Conservation (phyloP, 768 basidiomycete species). For the Lentinus tigrinus region DNA sequence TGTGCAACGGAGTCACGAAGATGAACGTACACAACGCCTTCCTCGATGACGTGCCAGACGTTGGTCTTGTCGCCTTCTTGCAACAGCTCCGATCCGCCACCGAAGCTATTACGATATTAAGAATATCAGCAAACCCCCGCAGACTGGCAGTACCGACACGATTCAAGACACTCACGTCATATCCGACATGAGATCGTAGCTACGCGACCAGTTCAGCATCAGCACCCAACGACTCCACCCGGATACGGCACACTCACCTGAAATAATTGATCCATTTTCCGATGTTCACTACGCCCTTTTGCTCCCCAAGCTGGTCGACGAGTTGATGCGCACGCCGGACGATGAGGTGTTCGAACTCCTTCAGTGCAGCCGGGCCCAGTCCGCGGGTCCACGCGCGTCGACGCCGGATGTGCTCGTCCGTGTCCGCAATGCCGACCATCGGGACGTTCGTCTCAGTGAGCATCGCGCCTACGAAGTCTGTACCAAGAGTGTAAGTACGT, state of each 20-base stretch:
- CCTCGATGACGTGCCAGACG: slow-evolving; percentile 44
- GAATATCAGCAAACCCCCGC: background rate
- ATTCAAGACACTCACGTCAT: slow-evolving; percentile 32
- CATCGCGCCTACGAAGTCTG: slow-evolving; percentile 1
- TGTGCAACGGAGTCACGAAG: no score
- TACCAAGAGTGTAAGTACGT: background rate
- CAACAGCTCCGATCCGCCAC: slow-evolving; percentile 36
- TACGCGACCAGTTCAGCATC: slow-evolving; percentile 4
- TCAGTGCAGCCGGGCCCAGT: slow-evolving; percentile 44
- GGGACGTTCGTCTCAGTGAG: slow-evolving; percentile 11
- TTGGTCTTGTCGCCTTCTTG: slow-evolving; percentile 42
- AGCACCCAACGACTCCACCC: no score
- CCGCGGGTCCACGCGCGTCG: slow-evolving; percentile 51
- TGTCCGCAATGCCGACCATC: slow-evolving; percentile 8
- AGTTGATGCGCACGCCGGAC: slow-evolving; percentile 39
- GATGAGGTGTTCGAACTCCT: slow-evolving; percentile 46
- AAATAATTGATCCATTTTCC: slow-evolving; percentile 40
- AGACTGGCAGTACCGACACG: background rate
- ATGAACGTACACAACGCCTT: slow-evolving; percentile 23
- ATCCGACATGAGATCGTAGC: slow-evolving; percentile 44
- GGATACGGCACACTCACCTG: slow-evolving; percentile 29
- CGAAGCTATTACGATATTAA: slow-evolving; percentile 27
- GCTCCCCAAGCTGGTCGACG: slow-evolving; percentile 33
- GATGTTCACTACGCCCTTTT: slow-evolving; percentile 28
- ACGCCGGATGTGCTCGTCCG: slow-evolving; percentile 41